Conservation (phyloP, 2,329 filamentous ascomycete species). For the Bisporella sp. region DNA sequence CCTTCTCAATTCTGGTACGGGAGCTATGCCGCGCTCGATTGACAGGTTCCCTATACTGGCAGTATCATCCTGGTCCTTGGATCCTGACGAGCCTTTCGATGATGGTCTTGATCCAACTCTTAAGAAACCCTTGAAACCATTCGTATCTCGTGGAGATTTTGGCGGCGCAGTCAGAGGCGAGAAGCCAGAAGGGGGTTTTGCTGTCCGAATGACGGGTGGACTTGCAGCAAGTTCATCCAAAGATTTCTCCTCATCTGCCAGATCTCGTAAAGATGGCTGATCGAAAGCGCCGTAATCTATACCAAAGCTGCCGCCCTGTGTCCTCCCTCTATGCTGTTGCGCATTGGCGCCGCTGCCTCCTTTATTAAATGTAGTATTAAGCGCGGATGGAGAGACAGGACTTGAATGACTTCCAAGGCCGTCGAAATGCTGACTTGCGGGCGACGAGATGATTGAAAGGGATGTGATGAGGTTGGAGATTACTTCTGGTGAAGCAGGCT, state of each 20-base stretch:
- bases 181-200: conserved; percentile 72
- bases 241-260: conserved; percentile 38
- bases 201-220: conserved; percentile 71
- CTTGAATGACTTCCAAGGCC: conserved; percentile 11
- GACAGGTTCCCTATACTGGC: conserved; percentile 59
- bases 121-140: conserved; percentile 53
- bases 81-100: conserved; percentile 48
- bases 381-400: conserved; percentile 34
- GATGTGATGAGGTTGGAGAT: conserved; percentile 65
- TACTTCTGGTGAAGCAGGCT: conserved; percentile 51
- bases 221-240: conserved; percentile 54
- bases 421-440: conserved; percentile 59
- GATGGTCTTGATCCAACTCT: conserved; percentile 49
- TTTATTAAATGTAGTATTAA: conserved; percentile 17
- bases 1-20: conserved; percentile 41
- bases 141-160: conserved; percentile 37
- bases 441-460: conserved; percentile 59
- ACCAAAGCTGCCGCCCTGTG: conserved; percentile 46
- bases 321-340: conserved; percentile 13
- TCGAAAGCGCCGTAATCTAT: conserved; percentile 66
- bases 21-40: conserved; percentile 48
- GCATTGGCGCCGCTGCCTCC: conserved; percentile 13
- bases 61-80: conserved; percentile 46
- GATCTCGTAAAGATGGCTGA: conserved; percentile 41
- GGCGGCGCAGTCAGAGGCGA: conserved; percentile 62